phyloP scores from a whole-genome alignment of 2,329 filamentous ascomycete species.

The Basipetospora chlamydospora region DNA sequence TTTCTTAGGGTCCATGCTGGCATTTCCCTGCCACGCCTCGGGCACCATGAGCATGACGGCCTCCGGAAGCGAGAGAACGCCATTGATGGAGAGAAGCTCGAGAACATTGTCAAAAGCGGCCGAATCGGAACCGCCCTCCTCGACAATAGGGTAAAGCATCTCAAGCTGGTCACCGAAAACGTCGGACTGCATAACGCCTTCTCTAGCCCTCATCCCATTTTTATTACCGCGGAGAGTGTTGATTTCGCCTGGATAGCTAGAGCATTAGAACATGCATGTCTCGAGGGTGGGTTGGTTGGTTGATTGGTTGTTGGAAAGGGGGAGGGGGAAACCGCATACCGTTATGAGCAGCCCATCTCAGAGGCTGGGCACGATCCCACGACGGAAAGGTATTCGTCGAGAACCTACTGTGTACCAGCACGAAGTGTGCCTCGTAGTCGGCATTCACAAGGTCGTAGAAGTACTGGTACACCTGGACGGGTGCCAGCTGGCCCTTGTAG shows the following conservation, averaged over 20 bases:
- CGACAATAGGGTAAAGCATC: constrained; percentile 80
- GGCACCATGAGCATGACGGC: constrained; percentile 98
- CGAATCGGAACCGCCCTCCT: constrained; percentile 92
- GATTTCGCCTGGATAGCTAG: constrained; percentile 54
- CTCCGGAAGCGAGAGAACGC: constrained; percentile 85
- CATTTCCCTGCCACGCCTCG: constrained; percentile 93
- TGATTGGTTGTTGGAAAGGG: no score
- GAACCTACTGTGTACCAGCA: constrained; percentile 90
- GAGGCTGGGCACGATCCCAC: constrained; percentile 91
- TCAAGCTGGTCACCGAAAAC: constrained; percentile 89
- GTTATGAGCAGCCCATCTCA: constrained; percentile 95
- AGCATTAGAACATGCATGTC: constrained; percentile 9
- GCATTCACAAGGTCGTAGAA: constrained; percentile 95
- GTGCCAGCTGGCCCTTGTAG: constrained; percentile 93
- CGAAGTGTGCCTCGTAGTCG: constrained; percentile 95
- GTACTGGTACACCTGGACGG: constrained; percentile 93
- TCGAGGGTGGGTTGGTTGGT: no score
- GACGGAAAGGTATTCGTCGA: constrained; percentile 97
- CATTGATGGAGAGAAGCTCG: constrained; percentile 87
- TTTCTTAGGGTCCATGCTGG: constrained; percentile 83
- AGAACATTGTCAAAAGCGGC: constrained; percentile 96
- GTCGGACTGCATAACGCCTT: constrained; percentile 86
- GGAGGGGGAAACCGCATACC: constrained; percentile 33
- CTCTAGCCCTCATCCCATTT: constrained; percentile 97
- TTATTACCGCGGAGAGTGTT: constrained; percentile 96